Evolutionary conservation across 2,329 filamentous ascomycete genomes (phyloP).

Genomic region (Nemania bipapillata): DNA sequence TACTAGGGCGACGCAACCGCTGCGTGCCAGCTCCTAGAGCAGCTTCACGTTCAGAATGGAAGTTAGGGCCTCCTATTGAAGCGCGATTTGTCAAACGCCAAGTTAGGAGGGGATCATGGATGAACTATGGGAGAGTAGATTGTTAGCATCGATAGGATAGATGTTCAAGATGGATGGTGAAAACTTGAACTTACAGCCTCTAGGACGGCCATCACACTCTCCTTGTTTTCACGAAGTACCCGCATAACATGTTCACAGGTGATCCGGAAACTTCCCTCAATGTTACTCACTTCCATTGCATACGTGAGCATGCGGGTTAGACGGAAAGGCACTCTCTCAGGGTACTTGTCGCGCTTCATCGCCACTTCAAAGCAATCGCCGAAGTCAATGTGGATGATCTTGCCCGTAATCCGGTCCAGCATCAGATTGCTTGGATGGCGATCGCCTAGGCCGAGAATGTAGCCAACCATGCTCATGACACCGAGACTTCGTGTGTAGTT

Average conservation of each 20-base stretch:
- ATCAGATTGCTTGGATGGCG: slow-evolving; percentile 97
- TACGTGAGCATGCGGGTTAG: slow-evolving; percentile 99
- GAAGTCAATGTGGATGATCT: slow-evolving; percentile 98
- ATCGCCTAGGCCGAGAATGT: slow-evolving; percentile 95
- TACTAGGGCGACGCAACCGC: slow-evolving; percentile 73
- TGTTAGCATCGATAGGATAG: slow-evolving; percentile 36
- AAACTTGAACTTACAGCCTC: slow-evolving; percentile 79
- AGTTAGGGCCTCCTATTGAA: slow-evolving; percentile 73
- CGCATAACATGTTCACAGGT: slow-evolving; percentile 99
- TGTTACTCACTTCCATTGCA: slow-evolving; percentile 99
- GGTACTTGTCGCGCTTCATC: slow-evolving; percentile 99
- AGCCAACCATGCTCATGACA: slow-evolving; percentile 99
- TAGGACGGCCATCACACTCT: slow-evolving; percentile 96
- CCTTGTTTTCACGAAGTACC: slow-evolving; percentile 94
- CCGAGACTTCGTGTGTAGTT: slow-evolving; percentile 97
- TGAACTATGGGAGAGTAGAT: slow-evolving; percentile 72
- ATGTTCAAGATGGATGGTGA: background rate
- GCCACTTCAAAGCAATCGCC: slow-evolving; percentile 99
- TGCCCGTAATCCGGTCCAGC: slow-evolving; percentile 94
- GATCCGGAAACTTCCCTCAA: slow-evolving; percentile 97
- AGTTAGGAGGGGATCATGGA: slow-evolving; percentile 97
- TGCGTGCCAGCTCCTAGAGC: slow-evolving; percentile 61
- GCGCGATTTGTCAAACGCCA: slow-evolving; percentile 82
- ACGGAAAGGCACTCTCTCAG: slow-evolving; percentile 96
- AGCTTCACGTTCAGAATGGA: slow-evolving; percentile 69